Conservation (phyloP, 176 grass and related monocot genomes). For the Aechmea fasciata region DNA sequence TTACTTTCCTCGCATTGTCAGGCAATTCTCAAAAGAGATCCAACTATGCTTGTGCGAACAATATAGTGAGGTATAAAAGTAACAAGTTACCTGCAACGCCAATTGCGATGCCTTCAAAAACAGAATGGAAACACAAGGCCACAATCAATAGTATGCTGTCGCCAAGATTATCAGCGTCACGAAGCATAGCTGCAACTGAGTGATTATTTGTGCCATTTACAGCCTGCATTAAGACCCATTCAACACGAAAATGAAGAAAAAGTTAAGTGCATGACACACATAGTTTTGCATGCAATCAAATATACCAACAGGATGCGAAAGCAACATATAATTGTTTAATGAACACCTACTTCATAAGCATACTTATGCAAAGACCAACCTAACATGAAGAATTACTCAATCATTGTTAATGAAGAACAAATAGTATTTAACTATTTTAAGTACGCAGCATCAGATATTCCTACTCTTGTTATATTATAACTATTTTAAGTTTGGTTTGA, state of each 20-base stretch:
- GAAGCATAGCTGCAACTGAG: constrained; percentile 46
- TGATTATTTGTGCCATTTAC: constrained; percentile 16
- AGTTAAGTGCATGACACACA: neutral
- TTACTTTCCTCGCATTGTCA: neutral
- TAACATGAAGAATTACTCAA: too few relatives aligned
- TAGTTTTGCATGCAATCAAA: neutral
- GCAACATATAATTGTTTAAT: neutral
- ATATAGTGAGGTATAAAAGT: neutral
- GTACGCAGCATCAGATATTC: too few relatives aligned
- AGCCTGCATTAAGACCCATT: constrained; percentile 2
- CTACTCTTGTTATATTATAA: too few relatives aligned
- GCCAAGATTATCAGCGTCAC: constrained; percentile 56
- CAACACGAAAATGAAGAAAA: too few relatives aligned
- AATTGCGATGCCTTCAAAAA: constrained; percentile 96
- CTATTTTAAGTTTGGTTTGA: too few relatives aligned
- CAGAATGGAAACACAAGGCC: constrained; percentile 92
- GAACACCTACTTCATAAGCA: too few relatives aligned
- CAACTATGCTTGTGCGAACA: neutral
- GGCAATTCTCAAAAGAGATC: neutral
- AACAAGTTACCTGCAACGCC: constrained; percentile 56
- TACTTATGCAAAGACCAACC: too few relatives aligned
- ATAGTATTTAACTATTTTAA: too few relatives aligned
- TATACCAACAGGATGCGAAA: neutral
- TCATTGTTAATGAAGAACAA: too few relatives aligned
- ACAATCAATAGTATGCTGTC: constrained; percentile 76